phyloP scores from a whole-genome alignment of 345 rosid genomes.

The Aquilaria sinensis region DNA sequence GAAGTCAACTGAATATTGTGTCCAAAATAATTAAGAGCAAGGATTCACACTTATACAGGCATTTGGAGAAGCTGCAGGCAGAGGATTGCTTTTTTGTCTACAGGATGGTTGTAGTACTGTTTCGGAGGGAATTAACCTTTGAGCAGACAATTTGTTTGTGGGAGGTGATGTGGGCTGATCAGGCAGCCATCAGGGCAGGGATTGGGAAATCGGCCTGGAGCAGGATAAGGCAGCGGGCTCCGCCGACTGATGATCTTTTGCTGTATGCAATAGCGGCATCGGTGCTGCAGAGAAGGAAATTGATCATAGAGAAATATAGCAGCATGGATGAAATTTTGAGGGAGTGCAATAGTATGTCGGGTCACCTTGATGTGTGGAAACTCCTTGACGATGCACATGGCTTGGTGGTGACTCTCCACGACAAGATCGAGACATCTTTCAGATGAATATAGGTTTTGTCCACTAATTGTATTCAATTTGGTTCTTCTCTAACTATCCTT shows the following conservation, averaged over 20 bases:
- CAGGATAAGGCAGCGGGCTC: slow-evolving; percentile 70
- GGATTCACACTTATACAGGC: slow-evolving; percentile 84
- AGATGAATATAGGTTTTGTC: slow-evolving; percentile 9
- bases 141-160: slow-evolving; percentile 85
- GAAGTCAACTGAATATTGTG: slow-evolving; percentile 74
- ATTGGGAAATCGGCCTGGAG: slow-evolving; percentile 86
- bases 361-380: slow-evolving; percentile 96
- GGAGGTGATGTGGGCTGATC: slow-evolving; percentile 99
- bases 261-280: slow-evolving; percentile 87
- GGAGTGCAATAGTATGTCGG: slow-evolving; percentile 90
- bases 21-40: slow-evolving; percentile 83
- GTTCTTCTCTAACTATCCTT: not conserved
- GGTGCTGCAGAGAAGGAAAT: slow-evolving; percentile 83
- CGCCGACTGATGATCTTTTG: slow-evolving; percentile 87
- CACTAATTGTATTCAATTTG: slow-evolving; percentile 10
- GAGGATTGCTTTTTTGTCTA: slow-evolving; percentile 97
- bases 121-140: slow-evolving; percentile 78
- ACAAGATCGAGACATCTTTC: slow-evolving; percentile 54
- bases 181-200: slow-evolving; percentile 87
- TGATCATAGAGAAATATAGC: slow-evolving; percentile 77
- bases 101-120: slow-evolving; percentile 94
- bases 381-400: slow-evolving; percentile 89
- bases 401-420: slow-evolving; percentile 76
- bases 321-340: slow-evolving; percentile 93
- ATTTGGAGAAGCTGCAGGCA: slow-evolving; percentile 83